Evolutionary conservation across 164 flowering plant genomes (phyloP), one percentile per base, ranked within the genome.

Genomic region (Dillenia turbinata): DNA sequence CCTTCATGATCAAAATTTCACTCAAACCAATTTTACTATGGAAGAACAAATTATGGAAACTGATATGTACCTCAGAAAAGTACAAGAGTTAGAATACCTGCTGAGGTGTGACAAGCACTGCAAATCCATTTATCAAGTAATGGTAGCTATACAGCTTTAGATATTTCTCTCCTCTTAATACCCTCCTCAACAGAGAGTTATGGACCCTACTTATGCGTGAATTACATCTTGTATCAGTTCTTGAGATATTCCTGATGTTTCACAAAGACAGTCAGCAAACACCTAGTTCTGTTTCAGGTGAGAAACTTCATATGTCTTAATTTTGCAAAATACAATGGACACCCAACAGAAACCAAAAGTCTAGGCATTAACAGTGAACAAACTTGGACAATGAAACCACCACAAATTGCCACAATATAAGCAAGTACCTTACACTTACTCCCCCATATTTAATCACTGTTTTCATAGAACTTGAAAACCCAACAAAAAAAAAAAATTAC

Each of bases 41-140:
- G 5, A 0, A 43, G 19, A 44, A 62, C n/a, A 9, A 15, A 14
- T 33, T 26, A 55, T 16, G 48, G 15, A 8, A 40, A 19, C 5
- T 5, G 7, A 33, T 33, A 4, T 4, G 40, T 5, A 51, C 2
- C 54, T 33, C 12, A 43, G n/a, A 49, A 17, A 49, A 59, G 19
- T 15, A 12, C 12, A 7, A 33, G 6, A 19, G 14, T 50, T 48
- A 45, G 61, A 24, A 58, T 74, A 94, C 99, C 99, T 94, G 99
- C 66, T 72, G 79, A 52, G 91, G 83, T 12, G 89, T 87, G 60
- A 91, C 84, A 69, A 89, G 83, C 66, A 86, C 93, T 47, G 97
- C 87, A 79, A 94, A 94, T 50, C 99, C 99, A 74, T 94, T 94
- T 60, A 94, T 84, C 81, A 94, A 82, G 82, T 86, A 87, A 69